Evolutionary conservation across 768 basidiomycete species (phyloP).

Genomic region (Amanita pseudoporphyria): DNA sequence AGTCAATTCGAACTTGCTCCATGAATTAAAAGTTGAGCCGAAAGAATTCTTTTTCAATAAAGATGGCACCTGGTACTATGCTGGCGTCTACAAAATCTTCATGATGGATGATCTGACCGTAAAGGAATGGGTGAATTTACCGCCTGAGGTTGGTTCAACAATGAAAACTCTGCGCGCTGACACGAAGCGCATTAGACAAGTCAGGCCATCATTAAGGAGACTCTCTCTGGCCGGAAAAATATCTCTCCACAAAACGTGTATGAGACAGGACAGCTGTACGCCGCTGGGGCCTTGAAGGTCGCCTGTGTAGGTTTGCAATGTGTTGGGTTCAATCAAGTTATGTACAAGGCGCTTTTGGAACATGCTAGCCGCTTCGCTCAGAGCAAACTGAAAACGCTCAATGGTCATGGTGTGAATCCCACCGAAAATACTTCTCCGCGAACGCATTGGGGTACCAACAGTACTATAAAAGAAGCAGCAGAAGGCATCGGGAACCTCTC

Average conservation of each 20-base stretch:
- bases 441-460: constrained; percentile 1
- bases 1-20: not conserved
- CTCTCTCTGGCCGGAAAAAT: constrained; percentile 61
- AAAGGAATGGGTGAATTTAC: constrained; percentile 62
- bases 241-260: constrained; percentile 71
- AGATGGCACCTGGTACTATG: constrained; percentile 78
- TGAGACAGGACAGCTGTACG: constrained; percentile 65
- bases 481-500: not conserved
- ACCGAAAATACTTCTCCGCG: constrained; percentile 1
- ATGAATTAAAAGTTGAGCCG: not conserved
- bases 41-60: constrained; percentile 77
- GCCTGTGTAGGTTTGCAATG: constrained; percentile 71
- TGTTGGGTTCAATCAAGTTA: constrained; percentile 59
- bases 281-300: constrained; percentile 60
- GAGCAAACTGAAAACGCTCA: constrained; percentile 4
- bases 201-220: constrained; percentile 62
- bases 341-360: constrained; percentile 59
- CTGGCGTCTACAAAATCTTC: constrained; percentile 66
- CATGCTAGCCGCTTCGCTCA: constrained; percentile 39
- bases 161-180: not conserved
- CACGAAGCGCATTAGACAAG: constrained; percentile 36
- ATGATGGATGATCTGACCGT: constrained; percentile 52
- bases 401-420: not conserved
- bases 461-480: not conserved
- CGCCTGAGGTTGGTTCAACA: constrained; percentile 40